Conservation (phyloP, 1,284 basidiomycete species). For the Phenoliferia sp. region DNA sequence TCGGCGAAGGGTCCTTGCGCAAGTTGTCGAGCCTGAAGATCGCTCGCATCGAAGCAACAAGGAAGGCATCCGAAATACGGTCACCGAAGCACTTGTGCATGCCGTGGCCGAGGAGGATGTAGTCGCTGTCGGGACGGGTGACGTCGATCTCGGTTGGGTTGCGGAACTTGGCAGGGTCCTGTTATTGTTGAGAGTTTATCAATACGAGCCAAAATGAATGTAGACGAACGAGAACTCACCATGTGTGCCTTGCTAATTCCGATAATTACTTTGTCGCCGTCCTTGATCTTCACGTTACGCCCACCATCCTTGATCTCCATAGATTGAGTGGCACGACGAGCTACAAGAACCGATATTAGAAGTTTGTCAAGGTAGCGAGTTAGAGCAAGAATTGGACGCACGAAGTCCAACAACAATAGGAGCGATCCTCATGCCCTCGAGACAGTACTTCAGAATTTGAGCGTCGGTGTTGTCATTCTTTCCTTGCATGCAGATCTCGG, state of each 20-base stretch:
- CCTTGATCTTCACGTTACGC: constrained; percentile 3
- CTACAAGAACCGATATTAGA: not conserved
- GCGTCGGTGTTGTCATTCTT: constrained; percentile 7
- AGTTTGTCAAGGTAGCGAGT: constrained; percentile 44
- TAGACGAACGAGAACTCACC: not conserved
- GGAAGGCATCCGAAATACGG: constrained; percentile 6
- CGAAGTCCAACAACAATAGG: constrained; percentile 33
- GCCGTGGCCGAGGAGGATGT: constrained; percentile 4
- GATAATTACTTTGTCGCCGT: constrained; percentile 11
- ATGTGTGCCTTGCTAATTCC: constrained; percentile 10
- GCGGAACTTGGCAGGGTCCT: constrained; percentile 3
- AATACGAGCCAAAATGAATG: not conserved
- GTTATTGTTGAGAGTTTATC: not conserved
- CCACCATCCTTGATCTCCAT: constrained; percentile 9
- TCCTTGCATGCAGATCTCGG: not conserved
- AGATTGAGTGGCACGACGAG: constrained; percentile 6
- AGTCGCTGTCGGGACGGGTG: constrained; percentile 23
- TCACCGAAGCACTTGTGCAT: constrained; percentile 14
- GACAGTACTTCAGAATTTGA: constrained; percentile 1
- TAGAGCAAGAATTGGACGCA: not conserved
- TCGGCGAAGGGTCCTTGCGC: constrained; percentile 52
- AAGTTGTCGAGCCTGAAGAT: constrained; percentile 50
- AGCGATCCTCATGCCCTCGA: constrained; percentile 11
- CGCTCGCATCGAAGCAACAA: constrained; percentile 9
- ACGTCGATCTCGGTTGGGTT: constrained; percentile 9